These are phyloP conservation scores for Pelagophyceae sp. DNA, from an alignment of 352 stramenopile genomes.

Conservation along the genomic window DNA sequence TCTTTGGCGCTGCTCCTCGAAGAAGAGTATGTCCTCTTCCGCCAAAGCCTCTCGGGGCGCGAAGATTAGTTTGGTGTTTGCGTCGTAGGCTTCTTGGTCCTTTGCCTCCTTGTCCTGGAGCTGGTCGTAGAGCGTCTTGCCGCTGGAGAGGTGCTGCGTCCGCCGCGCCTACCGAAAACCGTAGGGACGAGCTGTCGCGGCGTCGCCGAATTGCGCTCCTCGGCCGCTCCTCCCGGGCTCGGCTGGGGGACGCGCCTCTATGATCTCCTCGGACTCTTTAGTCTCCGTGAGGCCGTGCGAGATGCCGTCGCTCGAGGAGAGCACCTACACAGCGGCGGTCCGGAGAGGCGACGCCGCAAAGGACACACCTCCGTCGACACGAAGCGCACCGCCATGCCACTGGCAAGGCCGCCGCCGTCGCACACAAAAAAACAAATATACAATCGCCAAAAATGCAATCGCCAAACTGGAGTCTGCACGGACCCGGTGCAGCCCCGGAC, in stretches of 20 bases:
- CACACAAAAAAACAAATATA: too few relatives aligned
- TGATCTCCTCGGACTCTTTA: conserved; percentile 3
- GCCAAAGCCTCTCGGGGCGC: background rate
- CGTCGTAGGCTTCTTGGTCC: conserved; percentile 15
- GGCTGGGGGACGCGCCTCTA: background rate
- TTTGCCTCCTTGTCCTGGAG: background rate
- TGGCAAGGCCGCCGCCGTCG: too few relatives aligned
- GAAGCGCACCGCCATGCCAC: background rate
- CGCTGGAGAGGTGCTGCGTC: background rate
- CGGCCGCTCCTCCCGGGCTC: too few relatives aligned
- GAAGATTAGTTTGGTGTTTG: conserved; percentile 13
- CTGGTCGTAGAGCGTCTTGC: conserved; percentile 3
- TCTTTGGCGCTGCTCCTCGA: background rate
- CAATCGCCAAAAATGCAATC: too few relatives aligned
- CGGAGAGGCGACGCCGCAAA: background rate
- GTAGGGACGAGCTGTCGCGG: too few relatives aligned
- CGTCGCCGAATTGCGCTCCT: background rate
- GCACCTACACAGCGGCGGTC: background rate
- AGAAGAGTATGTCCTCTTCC: conserved; percentile 10
- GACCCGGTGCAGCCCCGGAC: too few relatives aligned
- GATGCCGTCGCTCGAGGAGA: background rate
- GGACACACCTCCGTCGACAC: background rate
- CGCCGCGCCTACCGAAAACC: background rate
- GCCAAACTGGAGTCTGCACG: too few relatives aligned
- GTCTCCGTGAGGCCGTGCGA: conserved; percentile 4